Evolutionary conservation across 2,329 filamentous ascomycete genomes (phyloP), one percentile per base, ranked within the genome.

Genomic region (Sporothrix luriei): DNA sequence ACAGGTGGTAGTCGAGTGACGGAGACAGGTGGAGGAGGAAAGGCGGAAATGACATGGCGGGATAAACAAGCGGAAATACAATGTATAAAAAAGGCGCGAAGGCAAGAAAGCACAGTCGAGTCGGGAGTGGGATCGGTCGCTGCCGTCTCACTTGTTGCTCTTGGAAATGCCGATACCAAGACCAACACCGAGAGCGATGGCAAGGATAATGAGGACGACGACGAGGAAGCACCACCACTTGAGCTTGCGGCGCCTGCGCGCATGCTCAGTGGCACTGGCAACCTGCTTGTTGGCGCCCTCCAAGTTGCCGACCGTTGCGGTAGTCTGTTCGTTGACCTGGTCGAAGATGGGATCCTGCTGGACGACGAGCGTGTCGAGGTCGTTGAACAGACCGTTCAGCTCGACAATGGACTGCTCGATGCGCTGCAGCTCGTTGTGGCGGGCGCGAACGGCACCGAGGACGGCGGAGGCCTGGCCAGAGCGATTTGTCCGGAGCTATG

Each of bases 141-240:
- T 49, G 48, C n/a, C 19, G 19, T 46, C 38, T 62, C 57, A 26
- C 43, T 68, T 68, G 48, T 38, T 40, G 43, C 61, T 66, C 61
- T 68, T 72, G 65, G 65, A 40, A 16, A 85, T 74, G 55, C 78
- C 79, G 66, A 88, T 76, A 64, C 84, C 85, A 16, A 88, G 77
- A 69, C 83, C 85, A 72, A 89, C 83, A 68, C 83, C 85, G 46
- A 87, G 77, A 10, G 80, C 83, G 70, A 88, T 80, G 72, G 82
- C 83, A 66, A 89, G 77, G 75, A 87, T 78, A 77, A 89, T 87
- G 77, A 89, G 81, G 26, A 87, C 74, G 62, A 82, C 81, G 71
- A 93, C 82, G 72, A 88, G 80, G 72, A 91, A 81, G 77, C 90
- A 92, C 85, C 87, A 93, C 91, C 92, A 94, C 84, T 94, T 94